Conservation (phyloP, 2,329 filamentous ascomycete species). For the Beauveria australis region DNA sequence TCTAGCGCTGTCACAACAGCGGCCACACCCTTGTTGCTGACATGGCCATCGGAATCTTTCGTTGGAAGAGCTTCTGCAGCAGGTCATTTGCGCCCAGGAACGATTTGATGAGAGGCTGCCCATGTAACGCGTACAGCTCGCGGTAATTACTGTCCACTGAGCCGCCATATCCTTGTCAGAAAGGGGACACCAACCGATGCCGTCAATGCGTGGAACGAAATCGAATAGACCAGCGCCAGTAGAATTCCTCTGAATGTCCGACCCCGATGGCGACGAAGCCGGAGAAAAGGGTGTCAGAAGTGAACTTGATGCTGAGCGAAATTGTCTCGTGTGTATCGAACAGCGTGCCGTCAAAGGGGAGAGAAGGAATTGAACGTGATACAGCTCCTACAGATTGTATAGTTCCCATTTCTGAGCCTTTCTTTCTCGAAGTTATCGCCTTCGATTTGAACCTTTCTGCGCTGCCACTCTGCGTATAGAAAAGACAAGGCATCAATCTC, state of each 20-base stretch:
- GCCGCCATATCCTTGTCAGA: background rate
- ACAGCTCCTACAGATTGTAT: too few species aligned
- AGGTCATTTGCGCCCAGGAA: slow-evolving; percentile 11
- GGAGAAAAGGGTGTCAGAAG: slow-evolving; percentile 12
- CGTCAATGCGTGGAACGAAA: slow-evolving; percentile 10
- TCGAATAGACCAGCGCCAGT: slow-evolving; percentile 12
- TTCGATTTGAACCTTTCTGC: too few species aligned
- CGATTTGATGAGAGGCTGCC: slow-evolving; percentile 8
- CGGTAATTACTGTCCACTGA: slow-evolving; percentile 11
- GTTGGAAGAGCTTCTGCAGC: slow-evolving; percentile 1
- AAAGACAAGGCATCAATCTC: background rate
- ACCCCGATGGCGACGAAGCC: background rate
- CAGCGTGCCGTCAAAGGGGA: slow-evolving; percentile 14
- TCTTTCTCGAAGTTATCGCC: too few species aligned
- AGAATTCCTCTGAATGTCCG: slow-evolving; percentile 10
- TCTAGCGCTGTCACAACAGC: slow-evolving; percentile 8
- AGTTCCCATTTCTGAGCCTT: too few species aligned
- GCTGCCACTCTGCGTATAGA: background rate
- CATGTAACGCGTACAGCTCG: slow-evolving; percentile 10
- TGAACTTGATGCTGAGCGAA: slow-evolving; percentile 13
- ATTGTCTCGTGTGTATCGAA: slow-evolving; percentile 15
- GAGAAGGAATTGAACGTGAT: too few species aligned
- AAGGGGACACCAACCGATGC: background rate
- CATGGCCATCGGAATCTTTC: slow-evolving; percentile 10
- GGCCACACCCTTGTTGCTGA: slow-evolving; percentile 14